Evolutionary conservation across 345 rosid species (phyloP).

Genomic region (Rhodomyrtus tomentosa): DNA sequence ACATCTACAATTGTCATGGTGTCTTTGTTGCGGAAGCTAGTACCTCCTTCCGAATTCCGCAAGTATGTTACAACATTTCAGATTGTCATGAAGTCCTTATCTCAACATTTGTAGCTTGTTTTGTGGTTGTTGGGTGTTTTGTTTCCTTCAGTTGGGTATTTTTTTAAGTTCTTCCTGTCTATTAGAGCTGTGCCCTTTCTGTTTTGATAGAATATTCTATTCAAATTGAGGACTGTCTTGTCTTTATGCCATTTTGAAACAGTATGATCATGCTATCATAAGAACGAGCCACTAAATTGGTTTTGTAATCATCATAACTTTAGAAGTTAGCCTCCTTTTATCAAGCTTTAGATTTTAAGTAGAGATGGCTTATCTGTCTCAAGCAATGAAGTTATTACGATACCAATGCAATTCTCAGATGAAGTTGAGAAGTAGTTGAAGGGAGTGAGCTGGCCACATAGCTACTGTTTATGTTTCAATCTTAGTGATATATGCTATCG

Average conservation of each 20-base stretch:
- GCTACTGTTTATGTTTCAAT: neutral
- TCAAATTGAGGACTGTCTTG: neutral
- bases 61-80: constrained; percentile 41
- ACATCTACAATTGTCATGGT: constrained; percentile 97
- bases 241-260: neutral
- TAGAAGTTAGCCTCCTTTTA: neutral
- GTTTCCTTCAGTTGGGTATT: neutral
- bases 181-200: neutral
- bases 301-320: neutral
- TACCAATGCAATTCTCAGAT: neutral
- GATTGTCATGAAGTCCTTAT: neutral
- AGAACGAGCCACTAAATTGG: neutral
- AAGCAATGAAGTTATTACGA: neutral
- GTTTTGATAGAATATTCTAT: neutral
- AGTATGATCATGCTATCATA: neutral
- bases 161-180: neutral
- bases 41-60: constrained; percentile 88
- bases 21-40: constrained; percentile 77
- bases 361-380: neutral
- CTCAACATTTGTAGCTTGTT: neutral
- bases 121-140: neutral
- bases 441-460: neutral
- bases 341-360: neutral
- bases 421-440: neutral
- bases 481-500: neutral